Evolutionary conservation across 2,329 filamentous ascomycete genomes (phyloP), one percentile per base, ranked within the genome.

Genomic region (Arthrinium puccinioides): DNA sequence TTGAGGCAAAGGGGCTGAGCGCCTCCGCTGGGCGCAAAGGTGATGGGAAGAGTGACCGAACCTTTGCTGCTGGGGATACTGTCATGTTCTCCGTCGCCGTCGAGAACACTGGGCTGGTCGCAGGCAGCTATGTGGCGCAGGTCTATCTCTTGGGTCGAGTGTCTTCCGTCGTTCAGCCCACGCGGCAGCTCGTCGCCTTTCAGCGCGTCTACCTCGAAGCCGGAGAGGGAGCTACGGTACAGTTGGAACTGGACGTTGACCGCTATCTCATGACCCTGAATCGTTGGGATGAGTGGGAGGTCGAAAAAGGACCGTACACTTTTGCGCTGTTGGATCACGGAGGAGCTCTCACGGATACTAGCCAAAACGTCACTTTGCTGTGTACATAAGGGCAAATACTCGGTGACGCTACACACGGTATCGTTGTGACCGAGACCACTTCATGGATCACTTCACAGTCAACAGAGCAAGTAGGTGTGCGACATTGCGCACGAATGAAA

Each of bases 141-240:
- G 53, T 66, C 4, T 69, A 70, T 40, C 46, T 61, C 5, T 46
- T 69, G 4, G 52, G 54, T 19, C 59, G 64, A 2, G 49, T 64
- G 1, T 62, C 57, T 2, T 54, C 56, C 3, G 60, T 66, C 14
- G 59, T 62, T 11, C 63, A 64, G 42, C 62, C 65, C 1, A 54
- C 63, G 2, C 62, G 55, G 39, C 65, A 69, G 44, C 55, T 70
- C 5, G 58, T 68, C 5, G 61, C 63, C 8, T 67, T 69, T 39
- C 42, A 51, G 21, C 49, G 64, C 2, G 54, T 63, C 1, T 61
- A 68, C 38, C 41, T 70, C 11, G 50, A 46, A 1, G 41, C 52
- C 1, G 57, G 59, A 3, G 52, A 64, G 32, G 52, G 52, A 27
- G 45, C 27, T 4, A 47, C 25, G 4, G 52, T 64, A 9, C 41